Base-by-base conservation (phyloP, 176 grass and related monocot genomes). In the Thinopyrum elongatum region DNA sequence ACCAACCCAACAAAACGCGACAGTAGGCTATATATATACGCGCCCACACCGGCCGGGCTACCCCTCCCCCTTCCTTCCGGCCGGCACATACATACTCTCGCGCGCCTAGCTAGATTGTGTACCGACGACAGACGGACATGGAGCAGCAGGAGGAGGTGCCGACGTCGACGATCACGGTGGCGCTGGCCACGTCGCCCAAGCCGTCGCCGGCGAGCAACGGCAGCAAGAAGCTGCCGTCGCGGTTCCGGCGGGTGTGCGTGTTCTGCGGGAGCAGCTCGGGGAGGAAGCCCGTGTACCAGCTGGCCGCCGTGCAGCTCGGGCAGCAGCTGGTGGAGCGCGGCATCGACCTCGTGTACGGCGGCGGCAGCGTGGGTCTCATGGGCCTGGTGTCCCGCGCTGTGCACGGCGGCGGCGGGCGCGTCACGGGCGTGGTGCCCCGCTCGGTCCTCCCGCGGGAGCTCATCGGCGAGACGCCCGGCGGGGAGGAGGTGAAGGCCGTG, bases 331-430 rank as follows among this genome's bases (percentile, higher is more conserved):
- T 93, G 71, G 94, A 93, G n/a, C 85, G 91, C 23, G 84, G 87
- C 23, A 80, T 95, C 80, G 86, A 89, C 77, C 68, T 95, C 30
- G 94, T 95, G 8, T 95, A 95, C 85, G 94, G 94, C 66, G 94
- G 94, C 57, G 94, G 91, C 60, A 89, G 94, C 73, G 81, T 93
- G 7, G 94, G 91, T 0, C 94, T 95, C 7, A 95, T 95, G 94
- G 93, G 93, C 12, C 76, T 89, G 2, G 49, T 95, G 9, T 93
- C 93, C 72, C 86, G 79, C 76, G 88, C 90, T 5, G 93, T 89
- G 19, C 87, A 95, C 76, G 87, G 33, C 15, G 91, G 88, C 51
- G 93, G 93, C 7, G 75, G 93, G 1, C 91, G 89, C 23, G 93
- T 95, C 15, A 80, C 89, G 3, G 90, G 88, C 6, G 69, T 95